Conservation (phyloP, 2,329 filamentous ascomycete genomes). For the Monilinia laxa region DNA sequence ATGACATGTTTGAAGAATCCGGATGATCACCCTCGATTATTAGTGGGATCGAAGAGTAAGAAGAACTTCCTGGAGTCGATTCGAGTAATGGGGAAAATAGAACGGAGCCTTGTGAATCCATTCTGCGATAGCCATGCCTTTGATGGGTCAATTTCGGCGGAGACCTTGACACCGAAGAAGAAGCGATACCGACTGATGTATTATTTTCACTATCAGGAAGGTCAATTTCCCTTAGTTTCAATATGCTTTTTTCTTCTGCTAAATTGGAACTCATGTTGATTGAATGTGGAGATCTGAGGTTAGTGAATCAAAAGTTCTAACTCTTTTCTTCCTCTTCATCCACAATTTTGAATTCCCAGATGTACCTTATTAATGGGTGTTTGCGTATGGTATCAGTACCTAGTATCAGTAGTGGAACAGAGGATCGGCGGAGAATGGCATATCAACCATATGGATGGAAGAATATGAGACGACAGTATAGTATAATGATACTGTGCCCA, state of each 20-base stretch:
- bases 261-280: constrained; percentile 4
- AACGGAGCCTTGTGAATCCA: constrained; percentile 20
- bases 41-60: constrained; percentile 2
- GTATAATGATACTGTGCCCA: no score
- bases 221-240: constrained; percentile 1
- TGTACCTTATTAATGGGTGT: background rate
- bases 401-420: background rate
- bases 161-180: background rate
- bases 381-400: constrained; percentile 5
- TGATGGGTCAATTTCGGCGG: constrained; percentile 4
- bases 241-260: constrained; percentile 1
- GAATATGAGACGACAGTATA: constrained; percentile 1
- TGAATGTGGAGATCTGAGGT: background rate
- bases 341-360: background rate
- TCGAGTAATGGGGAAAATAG: constrained; percentile 13
- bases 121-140: constrained; percentile 19
- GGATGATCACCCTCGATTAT: background rate
- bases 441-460: constrained; percentile 2
- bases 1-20: constrained; percentile 1
- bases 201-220: background rate
- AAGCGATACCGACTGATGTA: background rate
- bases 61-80: background rate
- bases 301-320: background rate
- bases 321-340: background rate
- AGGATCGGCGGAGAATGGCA: background rate